Base-by-base conservation (phyloP, 768 basidiomycete species). In the Lactifluus hygrophoroides region DNA sequence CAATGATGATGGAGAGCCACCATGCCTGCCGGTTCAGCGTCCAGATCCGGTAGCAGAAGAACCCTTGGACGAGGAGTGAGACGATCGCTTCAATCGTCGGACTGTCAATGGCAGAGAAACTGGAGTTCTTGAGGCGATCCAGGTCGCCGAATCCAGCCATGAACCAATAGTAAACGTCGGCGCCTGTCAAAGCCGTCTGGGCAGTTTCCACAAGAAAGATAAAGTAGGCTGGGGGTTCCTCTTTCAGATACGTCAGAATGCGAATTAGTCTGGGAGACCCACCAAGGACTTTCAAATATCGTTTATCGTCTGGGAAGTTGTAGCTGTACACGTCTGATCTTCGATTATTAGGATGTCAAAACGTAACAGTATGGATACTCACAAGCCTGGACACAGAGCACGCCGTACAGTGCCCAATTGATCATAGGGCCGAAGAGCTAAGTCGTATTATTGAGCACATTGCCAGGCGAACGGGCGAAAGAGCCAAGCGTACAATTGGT, bases 1-100 rank as follows among this genome's bases (percentile, higher is more conserved):
- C 35, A 10, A 56, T 56, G 6, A 21, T 2, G 3, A 40, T 1
- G 13, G 34, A 27, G 14, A 47, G 46, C 56, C 56, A 51, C 30
- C 11, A 34, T 30, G 7, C 9, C 7, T 30, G 21, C 13, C 27
- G 50, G 30, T 37, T 37, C 23, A 58, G 27, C 17, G 37, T 38
- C 58, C 51, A 54, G 28, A 59, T 59, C 2, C 58, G 51, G n/a
- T 43, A 54, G 32, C 51, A 52, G 38, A 28, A 42, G 38, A 52
- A 52, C 9, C 27, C 37, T 42, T 42, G 51, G 14, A 52, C 51
- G 7, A 27, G 40, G 38, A 42, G 25, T 28, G 58, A 44, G 30
- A 43, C 48, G 7, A 47, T 17, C 0, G 51, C 14, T 1, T 45
- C 27, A 11, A 42, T 30, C 0, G 38, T 52, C 17, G 51, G 51